These are phyloP conservation scores for Pichia sp. DNA, from an alignment of 1,139 yeast genomes.

Conservation along the genomic window DNA sequence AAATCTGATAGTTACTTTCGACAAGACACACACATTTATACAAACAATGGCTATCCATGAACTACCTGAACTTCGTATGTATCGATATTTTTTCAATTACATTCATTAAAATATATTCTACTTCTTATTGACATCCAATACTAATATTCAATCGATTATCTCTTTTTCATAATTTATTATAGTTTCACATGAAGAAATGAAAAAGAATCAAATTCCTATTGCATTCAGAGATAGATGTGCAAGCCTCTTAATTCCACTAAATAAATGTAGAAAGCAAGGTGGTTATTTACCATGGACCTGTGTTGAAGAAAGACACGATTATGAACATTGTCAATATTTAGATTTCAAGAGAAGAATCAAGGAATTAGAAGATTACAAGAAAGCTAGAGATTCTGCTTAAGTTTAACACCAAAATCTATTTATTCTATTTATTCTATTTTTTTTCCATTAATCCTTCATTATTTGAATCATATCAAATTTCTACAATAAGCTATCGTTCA, in stretches of 20 bases:
- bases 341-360: conserved; percentile 78
- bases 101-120: neutral
- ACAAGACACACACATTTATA: neutral
- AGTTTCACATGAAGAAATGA: conserved; percentile 84
- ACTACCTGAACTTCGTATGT: conserved; percentile 33
- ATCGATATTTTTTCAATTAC: neutral
- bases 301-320: conserved; percentile 71
- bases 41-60: conserved; percentile 30
- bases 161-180: conserved; percentile 1
- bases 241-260: conserved; percentile 59
- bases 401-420: neutral
- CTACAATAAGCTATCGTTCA: neutral
- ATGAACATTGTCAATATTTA: conserved; percentile 81
- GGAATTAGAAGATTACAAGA: conserved; percentile 57
- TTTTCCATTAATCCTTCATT: too few species aligned
- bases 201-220: conserved; percentile 70
- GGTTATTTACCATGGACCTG: conserved; percentile 63
- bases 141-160: neutral
- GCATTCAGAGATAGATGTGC: conserved; percentile 88
- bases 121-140: neutral
- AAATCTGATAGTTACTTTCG: neutral
- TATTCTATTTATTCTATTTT: too few species aligned
- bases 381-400: conserved; percentile 27
- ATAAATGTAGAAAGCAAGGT: conserved; percentile 51
- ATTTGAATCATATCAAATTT: neutral